Evolutionary conservation across 2,329 filamentous ascomycete species (phyloP).

Genomic region (Aspergillus quadrilineatus): DNA sequence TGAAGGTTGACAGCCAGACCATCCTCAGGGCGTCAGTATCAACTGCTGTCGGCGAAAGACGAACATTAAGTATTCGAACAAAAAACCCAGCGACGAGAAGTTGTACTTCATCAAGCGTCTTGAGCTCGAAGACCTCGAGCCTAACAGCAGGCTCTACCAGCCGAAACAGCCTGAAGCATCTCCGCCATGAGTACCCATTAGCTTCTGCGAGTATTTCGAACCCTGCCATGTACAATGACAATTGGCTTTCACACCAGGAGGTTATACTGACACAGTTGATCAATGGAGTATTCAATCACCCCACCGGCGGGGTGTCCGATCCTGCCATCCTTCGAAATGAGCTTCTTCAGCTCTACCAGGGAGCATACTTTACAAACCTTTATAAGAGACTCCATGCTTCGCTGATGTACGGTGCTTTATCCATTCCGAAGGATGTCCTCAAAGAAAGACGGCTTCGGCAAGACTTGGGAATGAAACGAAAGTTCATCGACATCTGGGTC

Average conservation of each 20-base stretch:
- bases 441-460: conserved; percentile 50
- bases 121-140: conserved; percentile 19
- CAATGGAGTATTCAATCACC: conserved; percentile 55
- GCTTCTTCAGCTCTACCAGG: conserved; percentile 56
- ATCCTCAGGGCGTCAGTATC: conserved; percentile 8
- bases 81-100: not conserved
- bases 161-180: conserved; percentile 25
- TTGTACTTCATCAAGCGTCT: conserved; percentile 15
- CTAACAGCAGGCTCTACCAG: conserved; percentile 33
- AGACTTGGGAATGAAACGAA: conserved; percentile 59
- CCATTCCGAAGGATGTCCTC: conserved; percentile 53
- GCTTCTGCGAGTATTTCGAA: conserved; percentile 55
- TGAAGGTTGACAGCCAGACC: conserved; percentile 15
- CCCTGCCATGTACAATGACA: conserved; percentile 62
- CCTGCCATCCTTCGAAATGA: conserved; percentile 44
- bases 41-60: not conserved
- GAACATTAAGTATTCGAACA: not conserved
- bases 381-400: conserved; percentile 61
- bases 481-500: conserved; percentile 59
- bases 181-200: conserved; percentile 49
- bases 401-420: conserved; percentile 57
- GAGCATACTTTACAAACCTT: conserved; percentile 49
- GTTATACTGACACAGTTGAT: conserved; percentile 60
- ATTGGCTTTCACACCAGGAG: conserved; percentile 63
- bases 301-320: conserved; percentile 22